A percentile compares a stretch with the other conserved stretches of the same genome.
Evolutionary conservation across 306 rosid species (phyloP).

Genomic region (Acacia confusa): DNA sequence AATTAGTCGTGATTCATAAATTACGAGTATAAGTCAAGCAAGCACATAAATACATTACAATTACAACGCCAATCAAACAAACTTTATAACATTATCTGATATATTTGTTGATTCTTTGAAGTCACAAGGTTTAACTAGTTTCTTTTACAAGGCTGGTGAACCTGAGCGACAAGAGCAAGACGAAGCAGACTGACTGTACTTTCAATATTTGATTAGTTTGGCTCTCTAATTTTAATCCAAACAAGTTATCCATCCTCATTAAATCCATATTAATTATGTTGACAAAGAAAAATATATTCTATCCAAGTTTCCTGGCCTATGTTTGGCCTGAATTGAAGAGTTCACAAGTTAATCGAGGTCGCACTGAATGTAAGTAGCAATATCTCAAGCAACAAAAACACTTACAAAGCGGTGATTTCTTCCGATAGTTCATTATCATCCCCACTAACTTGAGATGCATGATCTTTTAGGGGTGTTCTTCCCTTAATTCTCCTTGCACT

Average conservation of each 20-base stretch:
- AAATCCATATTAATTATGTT: neutral
- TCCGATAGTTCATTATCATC: slow-evolving; percentile 75
- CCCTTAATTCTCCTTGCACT: slow-evolving; percentile 65
- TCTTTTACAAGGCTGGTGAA: neutral
- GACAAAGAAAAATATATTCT: neutral
- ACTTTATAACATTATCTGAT: neutral
- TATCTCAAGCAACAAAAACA: slow-evolving; percentile 18
- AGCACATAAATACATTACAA: neutral
- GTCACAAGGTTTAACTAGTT: neutral
- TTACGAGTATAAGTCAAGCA: neutral
- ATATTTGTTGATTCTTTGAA: neutral
- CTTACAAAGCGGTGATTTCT: slow-evolving; percentile 92
- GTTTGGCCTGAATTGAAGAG: neutral
- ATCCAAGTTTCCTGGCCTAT: neutral
- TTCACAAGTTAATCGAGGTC: neutral
- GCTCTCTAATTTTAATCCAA: neutral
- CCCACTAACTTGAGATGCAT: slow-evolving; percentile 34
- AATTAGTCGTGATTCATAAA: neutral
- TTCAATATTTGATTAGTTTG: neutral
- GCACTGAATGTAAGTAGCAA: slow-evolving; percentile 1
- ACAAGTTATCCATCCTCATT: neutral
- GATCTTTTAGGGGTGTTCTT: slow-evolving; percentile 67
- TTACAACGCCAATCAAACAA: neutral
- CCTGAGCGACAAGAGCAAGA: neutral
- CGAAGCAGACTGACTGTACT: neutral